phyloP scores from a whole-genome alignment of 140 eudicot genomes.

The Stevia rebaudiana region DNA sequence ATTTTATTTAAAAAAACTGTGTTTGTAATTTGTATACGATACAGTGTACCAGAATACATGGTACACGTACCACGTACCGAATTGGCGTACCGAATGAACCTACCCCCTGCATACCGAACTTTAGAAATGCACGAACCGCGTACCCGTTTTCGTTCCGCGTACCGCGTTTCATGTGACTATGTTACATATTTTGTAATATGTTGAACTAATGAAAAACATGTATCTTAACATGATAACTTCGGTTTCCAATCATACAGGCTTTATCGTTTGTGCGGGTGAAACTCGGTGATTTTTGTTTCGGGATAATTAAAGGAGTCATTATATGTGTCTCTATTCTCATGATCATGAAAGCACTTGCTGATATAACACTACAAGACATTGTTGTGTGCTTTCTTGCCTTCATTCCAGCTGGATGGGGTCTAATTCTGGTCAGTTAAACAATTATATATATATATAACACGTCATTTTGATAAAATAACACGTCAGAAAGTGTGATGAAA shows the following conservation, averaged over 20 bases:
- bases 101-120: too few species aligned
- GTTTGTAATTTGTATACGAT: too few species aligned
- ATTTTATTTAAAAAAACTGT: too few species aligned
- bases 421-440: slow-evolving; percentile 61
- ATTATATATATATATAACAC: neutral
- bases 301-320: slow-evolving; percentile 68
- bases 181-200: too few species aligned
- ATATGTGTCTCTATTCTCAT: slow-evolving; percentile 61
- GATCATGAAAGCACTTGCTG: slow-evolving; percentile 54
- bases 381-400: slow-evolving; percentile 82
- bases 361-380: slow-evolving; percentile 64
- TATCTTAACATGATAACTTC: neutral
- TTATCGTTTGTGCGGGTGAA: slow-evolving; percentile 67
- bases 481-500: too few species aligned
- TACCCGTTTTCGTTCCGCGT: too few species aligned
- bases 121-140: too few species aligned
- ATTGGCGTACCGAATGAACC: too few species aligned
- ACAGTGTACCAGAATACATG: too few species aligned
- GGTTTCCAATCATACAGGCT: slow-evolving; percentile 41
- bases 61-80: too few species aligned
- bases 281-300: slow-evolving; percentile 73
- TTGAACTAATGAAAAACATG: neutral
- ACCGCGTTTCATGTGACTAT: too few species aligned
- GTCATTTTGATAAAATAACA: too few species aligned
- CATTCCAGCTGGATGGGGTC: slow-evolving; percentile 93